Conservation (phyloP, 1,284 basidiomycete species). For the Leccinum ambiguum region DNA sequence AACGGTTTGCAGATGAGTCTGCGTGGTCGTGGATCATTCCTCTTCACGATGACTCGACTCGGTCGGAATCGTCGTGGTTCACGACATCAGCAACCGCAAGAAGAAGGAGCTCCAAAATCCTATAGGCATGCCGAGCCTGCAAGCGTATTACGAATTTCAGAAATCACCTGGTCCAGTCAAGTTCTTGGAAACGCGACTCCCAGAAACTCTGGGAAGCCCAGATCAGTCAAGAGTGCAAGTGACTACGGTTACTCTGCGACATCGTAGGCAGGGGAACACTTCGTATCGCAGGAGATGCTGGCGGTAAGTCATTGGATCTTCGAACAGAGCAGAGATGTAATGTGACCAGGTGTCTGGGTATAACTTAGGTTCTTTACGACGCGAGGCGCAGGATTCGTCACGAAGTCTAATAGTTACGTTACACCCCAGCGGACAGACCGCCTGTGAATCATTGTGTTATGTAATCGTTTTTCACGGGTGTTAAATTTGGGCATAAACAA, state of each 20-base stretch:
- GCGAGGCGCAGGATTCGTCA: no score
- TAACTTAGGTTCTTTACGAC: no score
- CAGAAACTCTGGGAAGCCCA: slow-evolving; percentile 5
- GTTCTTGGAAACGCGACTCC: slow-evolving; percentile 34
- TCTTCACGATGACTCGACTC: slow-evolving; percentile 25
- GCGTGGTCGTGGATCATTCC: no score
- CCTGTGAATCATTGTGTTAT: no score
- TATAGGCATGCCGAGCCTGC: slow-evolving; percentile 19
- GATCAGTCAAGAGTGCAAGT: slow-evolving; percentile 26
- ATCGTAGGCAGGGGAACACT: slow-evolving; percentile 31
- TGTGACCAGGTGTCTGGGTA: no score
- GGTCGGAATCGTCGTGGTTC: slow-evolving; percentile 48
- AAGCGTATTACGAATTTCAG: slow-evolving; percentile 40
- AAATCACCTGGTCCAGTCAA: slow-evolving; percentile 36
- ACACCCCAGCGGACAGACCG: no score
- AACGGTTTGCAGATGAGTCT: slow-evolving; percentile 30
- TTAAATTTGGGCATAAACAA: no score
- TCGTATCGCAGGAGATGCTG: slow-evolving; percentile 45
- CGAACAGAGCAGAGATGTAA: no score
- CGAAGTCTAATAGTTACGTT: no score
- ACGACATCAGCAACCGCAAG: slow-evolving; percentile 36
- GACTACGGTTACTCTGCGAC: slow-evolving; percentile 48
- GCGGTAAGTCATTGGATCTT: slow-evolving; percentile 28
- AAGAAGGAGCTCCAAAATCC: slow-evolving; percentile 22
- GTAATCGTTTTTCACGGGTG: no score